phyloP scores from a whole-genome alignment of 495 filamentous ascomycete genomes.

The Astrocystis sublimbata region DNA sequence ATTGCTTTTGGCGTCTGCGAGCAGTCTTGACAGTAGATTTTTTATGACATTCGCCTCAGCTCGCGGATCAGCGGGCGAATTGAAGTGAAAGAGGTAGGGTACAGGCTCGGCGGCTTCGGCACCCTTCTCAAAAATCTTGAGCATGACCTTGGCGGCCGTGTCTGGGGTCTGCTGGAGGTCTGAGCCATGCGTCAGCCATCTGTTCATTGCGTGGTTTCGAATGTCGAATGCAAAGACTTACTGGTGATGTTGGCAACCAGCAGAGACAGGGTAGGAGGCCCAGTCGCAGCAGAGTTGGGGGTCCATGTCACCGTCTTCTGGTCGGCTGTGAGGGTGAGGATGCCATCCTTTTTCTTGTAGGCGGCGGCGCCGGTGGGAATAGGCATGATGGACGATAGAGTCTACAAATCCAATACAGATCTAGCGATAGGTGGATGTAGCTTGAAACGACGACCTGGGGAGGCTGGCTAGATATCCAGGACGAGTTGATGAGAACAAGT shows the following conservation, averaged over 20 bases:
- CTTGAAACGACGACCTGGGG: background rate
- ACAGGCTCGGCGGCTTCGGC: slow-evolving; percentile 57
- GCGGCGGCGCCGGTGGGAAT: slow-evolving; percentile 68
- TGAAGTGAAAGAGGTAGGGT: slow-evolving; percentile 84
- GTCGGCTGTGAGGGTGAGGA: slow-evolving; percentile 70
- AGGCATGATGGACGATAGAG: slow-evolving; percentile 44
- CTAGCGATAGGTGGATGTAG: background rate
- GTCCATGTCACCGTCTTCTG: slow-evolving; percentile 76
- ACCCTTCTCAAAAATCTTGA: slow-evolving; percentile 77
- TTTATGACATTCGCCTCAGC: slow-evolving; percentile 82
- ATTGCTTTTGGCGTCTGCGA: slow-evolving; percentile 66
- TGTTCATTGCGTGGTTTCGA: too few relatives aligned
- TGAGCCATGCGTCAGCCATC: slow-evolving; percentile 30
- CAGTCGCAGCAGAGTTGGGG: slow-evolving; percentile 57
- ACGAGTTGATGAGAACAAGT: background rate
- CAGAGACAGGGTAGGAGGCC: slow-evolving; percentile 63
- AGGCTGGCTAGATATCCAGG: background rate
- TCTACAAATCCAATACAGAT: slow-evolving; percentile 2
- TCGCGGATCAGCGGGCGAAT: slow-evolving; percentile 70
- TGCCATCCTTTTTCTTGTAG: slow-evolving; percentile 97
- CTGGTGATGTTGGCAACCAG: slow-evolving; percentile 76
- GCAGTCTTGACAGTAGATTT: slow-evolving; percentile 72
- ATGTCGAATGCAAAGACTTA: slow-evolving; percentile 38
- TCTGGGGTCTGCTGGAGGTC: slow-evolving; percentile 93
- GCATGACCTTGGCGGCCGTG: slow-evolving; percentile 78